phyloP scores from a whole-genome alignment of 345 rosid species.

The Isatis tinctoria region DNA sequence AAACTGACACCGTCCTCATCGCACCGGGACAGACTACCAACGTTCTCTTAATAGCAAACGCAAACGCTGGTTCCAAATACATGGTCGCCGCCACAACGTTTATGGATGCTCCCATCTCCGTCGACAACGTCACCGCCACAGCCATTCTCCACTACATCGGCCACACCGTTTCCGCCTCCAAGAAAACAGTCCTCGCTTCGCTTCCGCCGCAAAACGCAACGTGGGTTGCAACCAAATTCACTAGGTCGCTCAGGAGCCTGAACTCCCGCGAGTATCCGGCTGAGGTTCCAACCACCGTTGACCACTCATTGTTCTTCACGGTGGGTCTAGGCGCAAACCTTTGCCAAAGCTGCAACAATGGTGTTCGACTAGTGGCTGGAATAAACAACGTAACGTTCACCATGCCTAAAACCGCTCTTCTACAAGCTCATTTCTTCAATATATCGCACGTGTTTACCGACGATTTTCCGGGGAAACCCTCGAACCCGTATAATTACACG shows the following conservation, averaged over 20 bases:
- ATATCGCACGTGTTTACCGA: slow-evolving; percentile 63
- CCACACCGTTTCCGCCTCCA: slow-evolving; percentile 25
- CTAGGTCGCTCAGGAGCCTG: slow-evolving; percentile 51
- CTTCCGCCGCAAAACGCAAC: slow-evolving; percentile 67
- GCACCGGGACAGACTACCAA: slow-evolving; percentile 74
- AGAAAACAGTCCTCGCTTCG: slow-evolving; percentile 28
- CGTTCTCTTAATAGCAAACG: slow-evolving; percentile 54
- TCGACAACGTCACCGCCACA: slow-evolving; percentile 58
- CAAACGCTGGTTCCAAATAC: slow-evolving; percentile 43
- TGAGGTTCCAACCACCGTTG: slow-evolving; percentile 53
- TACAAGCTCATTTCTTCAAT: slow-evolving; percentile 76
- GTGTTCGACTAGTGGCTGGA: slow-evolving; percentile 59
- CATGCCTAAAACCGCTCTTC: slow-evolving; percentile 61
- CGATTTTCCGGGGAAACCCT: slow-evolving; percentile 73
- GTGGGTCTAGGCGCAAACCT: slow-evolving; percentile 66
- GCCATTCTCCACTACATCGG: slow-evolving; percentile 31
- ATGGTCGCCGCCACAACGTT: slow-evolving; percentile 64
- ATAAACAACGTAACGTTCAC: slow-evolving; percentile 74
- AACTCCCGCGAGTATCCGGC: slow-evolving; percentile 57
- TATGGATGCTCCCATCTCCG: slow-evolving; percentile 65
- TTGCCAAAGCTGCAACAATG: slow-evolving; percentile 55
- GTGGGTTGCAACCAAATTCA: slow-evolving; percentile 46
- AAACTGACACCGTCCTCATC: slow-evolving; percentile 44
- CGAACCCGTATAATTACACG: slow-evolving; percentile 48
- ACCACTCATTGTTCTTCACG: slow-evolving; percentile 62